These are phyloP conservation scores for Fraxinus anomala DNA, from an alignment of 257 asterid genomes.

Conservation along the genomic window DNA sequence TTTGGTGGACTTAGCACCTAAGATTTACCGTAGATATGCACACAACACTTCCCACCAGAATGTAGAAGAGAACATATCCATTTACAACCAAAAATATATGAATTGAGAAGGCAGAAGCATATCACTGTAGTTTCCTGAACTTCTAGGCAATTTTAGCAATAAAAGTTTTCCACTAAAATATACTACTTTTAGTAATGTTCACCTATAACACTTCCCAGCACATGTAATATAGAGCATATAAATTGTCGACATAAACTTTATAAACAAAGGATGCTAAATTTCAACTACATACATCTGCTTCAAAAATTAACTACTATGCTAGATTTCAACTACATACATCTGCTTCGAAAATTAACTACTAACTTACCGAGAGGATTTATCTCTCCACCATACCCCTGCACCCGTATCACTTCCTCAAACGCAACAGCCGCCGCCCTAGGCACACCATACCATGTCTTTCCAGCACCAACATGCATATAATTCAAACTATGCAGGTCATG, in stretches of 20 bases:
- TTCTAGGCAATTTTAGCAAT: background rate
- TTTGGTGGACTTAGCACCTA: background rate
- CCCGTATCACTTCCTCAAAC: conserved; percentile 89
- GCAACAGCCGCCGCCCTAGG: conserved; percentile 94
- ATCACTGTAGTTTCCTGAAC: background rate
- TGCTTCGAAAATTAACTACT: background rate
- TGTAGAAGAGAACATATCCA: background rate
- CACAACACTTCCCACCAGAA: background rate
- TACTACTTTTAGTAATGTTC: background rate
- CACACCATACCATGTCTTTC: conserved; percentile 98
- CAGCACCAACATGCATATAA: conserved; percentile 84
- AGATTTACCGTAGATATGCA: background rate
- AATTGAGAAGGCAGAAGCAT: background rate
- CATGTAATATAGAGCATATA: background rate
- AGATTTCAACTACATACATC: background rate
- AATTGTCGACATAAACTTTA: conserved; percentile 15
- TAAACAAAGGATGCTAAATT: conserved; percentile 1
- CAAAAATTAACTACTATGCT: background rate
- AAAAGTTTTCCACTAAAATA: background rate
- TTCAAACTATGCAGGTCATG: conserved; percentile 99
- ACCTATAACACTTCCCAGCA: background rate
- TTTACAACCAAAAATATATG: background rate
- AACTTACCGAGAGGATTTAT: conserved; percentile 89
- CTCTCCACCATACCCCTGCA: conserved; percentile 97
- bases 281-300: conserved; percentile 1